Base-by-base conservation (phyloP, 1,139 yeast genomes). In the Saccharomyces hybrid region DNA sequence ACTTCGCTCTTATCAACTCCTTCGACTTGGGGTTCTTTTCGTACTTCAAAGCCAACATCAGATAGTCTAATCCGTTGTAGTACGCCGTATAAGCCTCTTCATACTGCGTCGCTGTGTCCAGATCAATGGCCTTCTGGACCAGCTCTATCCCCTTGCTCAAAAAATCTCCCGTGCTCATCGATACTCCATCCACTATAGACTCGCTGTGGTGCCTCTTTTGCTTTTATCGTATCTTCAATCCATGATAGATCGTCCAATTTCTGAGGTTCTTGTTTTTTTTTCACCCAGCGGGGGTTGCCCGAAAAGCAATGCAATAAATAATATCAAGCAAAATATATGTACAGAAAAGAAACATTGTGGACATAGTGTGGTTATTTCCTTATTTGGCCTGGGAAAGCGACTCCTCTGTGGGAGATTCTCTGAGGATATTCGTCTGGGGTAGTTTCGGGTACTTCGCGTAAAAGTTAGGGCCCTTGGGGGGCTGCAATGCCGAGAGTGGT, bases 31-130 rank as follows among this genome's bases (percentile, higher is more conserved):
- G 85, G 71, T 90, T 95, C 73, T 91, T 93, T 71, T 95, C 99
- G 69, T 95, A 93, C 73, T 95, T 95, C 65, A 95, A 78, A 3
- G 99, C 99, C 64, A 90, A 78, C 96, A 95, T 90, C 64, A 95
- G 77, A 71, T 93, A 95, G 70, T 93, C 99, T 58, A 95, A 77
- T 2, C 98, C 98, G 65, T 88, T 88, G 75, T 88, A 90, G 73
- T 95, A 95, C 51, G 89, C 80, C 58, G 89, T 88, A 71, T 93
- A 93, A 0, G 99, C 99, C 62, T 93, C 98, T 57, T 89, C 96
- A 65, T 91, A 93, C 61, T 86, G 79, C 50, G 95, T 87, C 31
- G 91, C 93, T 26, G 89, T 84, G 70, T 95, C 99, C 6, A 96
- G 91, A 68, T 91, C 96, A 55, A 95, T 90, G 27, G 99, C 99